phyloP scores from a whole-genome alignment of 2,329 filamentous ascomycete species.

The Blumeria hordei region DNA sequence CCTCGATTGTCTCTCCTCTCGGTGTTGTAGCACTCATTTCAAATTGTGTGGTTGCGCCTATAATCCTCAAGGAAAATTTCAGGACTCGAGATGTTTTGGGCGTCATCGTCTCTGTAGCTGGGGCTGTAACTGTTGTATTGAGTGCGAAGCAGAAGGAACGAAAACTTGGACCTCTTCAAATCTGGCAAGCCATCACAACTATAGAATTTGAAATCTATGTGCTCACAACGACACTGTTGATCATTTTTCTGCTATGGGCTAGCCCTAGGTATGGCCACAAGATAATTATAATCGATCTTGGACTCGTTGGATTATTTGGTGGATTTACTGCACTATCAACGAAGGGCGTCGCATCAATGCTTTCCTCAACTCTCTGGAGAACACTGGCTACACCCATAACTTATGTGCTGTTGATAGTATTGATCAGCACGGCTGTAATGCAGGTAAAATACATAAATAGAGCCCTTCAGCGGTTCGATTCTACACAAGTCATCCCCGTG shows the following conservation, averaged over 20 bases:
- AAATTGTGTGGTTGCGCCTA: slow-evolving; percentile 88
- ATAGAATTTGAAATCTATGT: slow-evolving; percentile 85
- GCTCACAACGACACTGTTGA: slow-evolving; percentile 48
- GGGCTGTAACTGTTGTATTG: slow-evolving; percentile 77
- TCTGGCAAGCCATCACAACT: slow-evolving; percentile 69
- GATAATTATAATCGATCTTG: slow-evolving; percentile 76
- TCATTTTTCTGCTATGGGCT: slow-evolving; percentile 53
- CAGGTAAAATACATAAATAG: slow-evolving; percentile 94
- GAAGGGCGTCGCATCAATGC: slow-evolving; percentile 84
- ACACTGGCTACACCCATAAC: slow-evolving; percentile 82
- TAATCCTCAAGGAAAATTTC: slow-evolving; percentile 80
- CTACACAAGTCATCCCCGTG: slow-evolving; percentile 90
- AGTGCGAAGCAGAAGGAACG: slow-evolving; percentile 77
- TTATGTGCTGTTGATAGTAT: slow-evolving; percentile 57
- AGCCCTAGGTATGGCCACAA: slow-evolving; percentile 66
- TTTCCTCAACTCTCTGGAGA: slow-evolving; percentile 73
- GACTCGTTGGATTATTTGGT: slow-evolving; percentile 79
- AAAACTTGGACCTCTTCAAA: slow-evolving; percentile 72
- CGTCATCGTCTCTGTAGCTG: slow-evolving; percentile 64
- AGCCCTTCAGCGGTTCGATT: slow-evolving; percentile 76
- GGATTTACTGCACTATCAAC: slow-evolving; percentile 94
- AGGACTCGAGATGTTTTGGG: slow-evolving; percentile 67
- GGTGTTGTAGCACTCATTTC: slow-evolving; percentile 93
- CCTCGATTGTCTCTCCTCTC: slow-evolving; percentile 86
- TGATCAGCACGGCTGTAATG: slow-evolving; percentile 72